Evolutionary conservation across 1,139 yeast species (phyloP).

Genomic region (Sugiyamaella novakii): DNA sequence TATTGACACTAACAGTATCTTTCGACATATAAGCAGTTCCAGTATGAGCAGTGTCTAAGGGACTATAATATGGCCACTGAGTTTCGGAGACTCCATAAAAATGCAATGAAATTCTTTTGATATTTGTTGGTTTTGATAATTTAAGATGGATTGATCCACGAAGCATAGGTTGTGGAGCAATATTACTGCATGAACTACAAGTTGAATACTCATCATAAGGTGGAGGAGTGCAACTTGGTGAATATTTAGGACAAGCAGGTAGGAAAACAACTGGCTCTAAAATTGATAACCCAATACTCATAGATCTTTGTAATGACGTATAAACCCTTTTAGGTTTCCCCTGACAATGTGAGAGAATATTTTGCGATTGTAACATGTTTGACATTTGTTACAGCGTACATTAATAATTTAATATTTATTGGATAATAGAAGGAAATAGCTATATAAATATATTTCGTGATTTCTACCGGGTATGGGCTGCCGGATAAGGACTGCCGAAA

Average conservation of each 20-base stretch:
- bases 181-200: slow-evolving; percentile 1
- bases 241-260: slow-evolving; percentile 9
- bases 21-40: slow-evolving; percentile 36
- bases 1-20: slow-evolving; percentile 38
- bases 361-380: neutral
- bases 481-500: neutral
- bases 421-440: too few relatives aligned
- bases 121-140: slow-evolving; percentile 68
- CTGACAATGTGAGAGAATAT: slow-evolving; percentile 5
- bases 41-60: slow-evolving; percentile 28
- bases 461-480: too few relatives aligned
- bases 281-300: slow-evolving; percentile 1
- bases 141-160: slow-evolving; percentile 76
- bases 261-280: slow-evolving; percentile 9
- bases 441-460: too few relatives aligned
- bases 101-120: slow-evolving; percentile 61
- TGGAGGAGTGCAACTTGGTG: slow-evolving; percentile 3
- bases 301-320: slow-evolving; percentile 5
- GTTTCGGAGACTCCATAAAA: slow-evolving; percentile 74
- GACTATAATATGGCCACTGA: slow-evolving; percentile 64
- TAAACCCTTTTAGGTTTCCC: slow-evolving; percentile 6
- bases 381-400: neutral
- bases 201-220: slow-evolving; percentile 5
- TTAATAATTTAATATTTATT: too few relatives aligned
- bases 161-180: slow-evolving; percentile 64